These are phyloP conservation scores for Fusarium acutatum DNA, from an alignment of 2,329 filamentous ascomycete species.

Conservation along the genomic window DNA sequence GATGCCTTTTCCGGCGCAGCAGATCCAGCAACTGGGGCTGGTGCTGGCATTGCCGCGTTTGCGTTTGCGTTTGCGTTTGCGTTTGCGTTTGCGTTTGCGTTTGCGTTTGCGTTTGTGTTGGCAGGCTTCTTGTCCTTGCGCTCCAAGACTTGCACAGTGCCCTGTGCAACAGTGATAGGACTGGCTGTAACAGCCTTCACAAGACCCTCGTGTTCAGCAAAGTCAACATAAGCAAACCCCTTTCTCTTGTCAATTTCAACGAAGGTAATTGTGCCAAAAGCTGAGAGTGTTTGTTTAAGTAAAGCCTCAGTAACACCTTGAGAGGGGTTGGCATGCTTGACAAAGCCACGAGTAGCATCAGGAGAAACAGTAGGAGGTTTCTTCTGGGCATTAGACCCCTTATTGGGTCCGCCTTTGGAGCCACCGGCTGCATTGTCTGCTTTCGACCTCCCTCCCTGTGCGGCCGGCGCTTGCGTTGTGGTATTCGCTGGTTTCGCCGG, in stretches of 20 bases:
- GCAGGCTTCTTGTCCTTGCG: constrained; percentile 69
- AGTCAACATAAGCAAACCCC: constrained; percentile 93
- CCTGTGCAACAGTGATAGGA: constrained; percentile 83
- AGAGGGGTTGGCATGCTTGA: constrained; percentile 86
- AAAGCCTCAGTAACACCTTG: constrained; percentile 89
- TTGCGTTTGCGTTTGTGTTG: constrained; percentile 20
- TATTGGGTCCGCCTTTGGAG: constrained; percentile 36
- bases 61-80: too few relatives aligned
- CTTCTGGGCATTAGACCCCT: constrained; percentile 45
- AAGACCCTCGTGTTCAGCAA: constrained; percentile 75
- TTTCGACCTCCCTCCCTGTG: constrained; percentile 44
- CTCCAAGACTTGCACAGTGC: constrained; percentile 86
- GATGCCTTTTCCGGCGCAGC: constrained; percentile 43
- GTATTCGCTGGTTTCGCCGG: constrained; percentile 40
- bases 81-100: too few relatives aligned
- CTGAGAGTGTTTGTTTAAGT: constrained; percentile 76
- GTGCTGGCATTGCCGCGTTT: constrained; percentile 25
- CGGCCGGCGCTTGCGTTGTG: constrained; percentile 34
- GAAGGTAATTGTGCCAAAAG: constrained; percentile 77
- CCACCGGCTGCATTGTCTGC: constrained; percentile 25
- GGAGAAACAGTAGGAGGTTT: constrained; percentile 43
- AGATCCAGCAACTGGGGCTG: constrained; percentile 20
- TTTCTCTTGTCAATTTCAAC: constrained; percentile 96
- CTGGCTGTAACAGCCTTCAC: constrained; percentile 83
- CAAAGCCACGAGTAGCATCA: constrained; percentile 73